Percentiles rank a stretch among this genome's conserved stretches.
phyloP scores from a whole-genome alignment of 768 basidiomycete genomes.

The Hygrocybe punicea region DNA sequence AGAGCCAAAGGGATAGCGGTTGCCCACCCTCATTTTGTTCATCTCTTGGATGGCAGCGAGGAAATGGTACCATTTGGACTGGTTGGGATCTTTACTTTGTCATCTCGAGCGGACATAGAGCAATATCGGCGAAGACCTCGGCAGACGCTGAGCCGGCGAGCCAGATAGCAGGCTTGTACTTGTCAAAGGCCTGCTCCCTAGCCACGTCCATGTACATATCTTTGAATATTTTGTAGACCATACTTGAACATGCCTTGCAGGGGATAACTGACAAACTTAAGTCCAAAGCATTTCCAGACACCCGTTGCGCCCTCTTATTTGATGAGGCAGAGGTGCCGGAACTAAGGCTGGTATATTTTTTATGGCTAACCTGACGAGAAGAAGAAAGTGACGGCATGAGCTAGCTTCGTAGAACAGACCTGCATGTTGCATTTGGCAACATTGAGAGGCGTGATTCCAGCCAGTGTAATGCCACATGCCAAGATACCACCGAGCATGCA shows the following conservation, averaged over 20 bases:
- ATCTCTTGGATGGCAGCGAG: slow-evolving; percentile 70
- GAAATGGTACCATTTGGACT: slow-evolving; percentile 66
- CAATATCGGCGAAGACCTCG: slow-evolving; percentile 94
- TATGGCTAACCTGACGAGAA: slow-evolving; percentile 61
- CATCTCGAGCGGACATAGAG: slow-evolving; percentile 94
- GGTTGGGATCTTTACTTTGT: slow-evolving; percentile 90
- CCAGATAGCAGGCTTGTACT: slow-evolving; percentile 91
- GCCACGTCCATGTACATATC: slow-evolving; percentile 86
- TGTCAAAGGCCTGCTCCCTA: slow-evolving; percentile 72
- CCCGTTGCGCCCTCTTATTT: slow-evolving; percentile 80
- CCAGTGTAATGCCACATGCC: slow-evolving; percentile 86
- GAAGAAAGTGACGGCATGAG: slow-evolving; percentile 1
- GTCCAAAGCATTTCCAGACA: slow-evolving; percentile 93
- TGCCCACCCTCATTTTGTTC: slow-evolving; percentile 61
- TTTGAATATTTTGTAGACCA: slow-evolving; percentile 97
- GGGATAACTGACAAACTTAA: slow-evolving; percentile 90
- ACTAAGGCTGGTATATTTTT: slow-evolving; percentile 67
- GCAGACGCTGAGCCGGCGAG: slow-evolving; percentile 91
- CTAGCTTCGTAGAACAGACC: slow-evolving; percentile 40
- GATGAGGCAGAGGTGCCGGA: slow-evolving; percentile 56
- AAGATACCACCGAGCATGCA: slow-evolving; percentile 85
- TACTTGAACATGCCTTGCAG: slow-evolving; percentile 98
- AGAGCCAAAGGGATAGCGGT: slow-evolving; percentile 83
- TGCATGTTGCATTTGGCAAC: slow-evolving; percentile 93
- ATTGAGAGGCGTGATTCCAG: slow-evolving; percentile 82